Conservation (phyloP, 2,329 filamentous ascomycete genomes). For the Fusarium sp. region DNA sequence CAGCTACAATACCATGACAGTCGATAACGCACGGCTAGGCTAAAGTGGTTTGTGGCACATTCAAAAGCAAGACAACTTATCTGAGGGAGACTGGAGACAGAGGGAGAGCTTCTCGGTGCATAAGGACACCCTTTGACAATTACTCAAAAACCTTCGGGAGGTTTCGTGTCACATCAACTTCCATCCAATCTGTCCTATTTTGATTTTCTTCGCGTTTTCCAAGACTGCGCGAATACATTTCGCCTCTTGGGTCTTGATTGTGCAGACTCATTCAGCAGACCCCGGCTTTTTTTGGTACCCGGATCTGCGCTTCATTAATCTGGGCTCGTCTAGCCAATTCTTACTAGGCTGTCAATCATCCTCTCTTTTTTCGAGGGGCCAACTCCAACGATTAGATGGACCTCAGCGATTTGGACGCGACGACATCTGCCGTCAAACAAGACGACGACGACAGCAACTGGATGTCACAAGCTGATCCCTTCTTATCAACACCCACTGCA, state of each 20-base stretch:
- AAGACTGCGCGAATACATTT: constrained; percentile 15
- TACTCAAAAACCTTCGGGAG: constrained; percentile 17
- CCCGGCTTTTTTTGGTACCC: constrained; percentile 32
- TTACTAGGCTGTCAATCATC: constrained; percentile 19
- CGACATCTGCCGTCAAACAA: constrained; percentile 43
- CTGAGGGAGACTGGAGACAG: constrained; percentile 16
- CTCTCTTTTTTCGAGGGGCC: constrained; percentile 33
- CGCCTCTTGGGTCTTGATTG: constrained; percentile 26
- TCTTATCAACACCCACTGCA: constrained; percentile 27
- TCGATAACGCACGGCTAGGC: constrained; percentile 30
- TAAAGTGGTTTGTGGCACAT: constrained; percentile 40
- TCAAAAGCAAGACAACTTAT: constrained; percentile 36
- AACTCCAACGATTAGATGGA: constrained; percentile 45
- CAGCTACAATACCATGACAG: constrained; percentile 30
- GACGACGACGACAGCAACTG: constrained; percentile 13
- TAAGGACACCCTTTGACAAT: constrained; percentile 33
- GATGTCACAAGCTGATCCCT: constrained; percentile 24
- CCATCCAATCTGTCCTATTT: constrained; percentile 39
- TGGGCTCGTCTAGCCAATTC: constrained; percentile 34
- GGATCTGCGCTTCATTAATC: constrained; percentile 33
- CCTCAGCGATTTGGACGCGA: constrained; percentile 39
- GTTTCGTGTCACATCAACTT: constrained; percentile 26
- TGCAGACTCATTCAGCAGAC: constrained; percentile 22
- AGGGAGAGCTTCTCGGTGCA: constrained; percentile 24
- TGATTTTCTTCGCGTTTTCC: constrained; percentile 7